Conservation (phyloP, 140 eudicot genomes). For the Oenanthe javanica region DNA sequence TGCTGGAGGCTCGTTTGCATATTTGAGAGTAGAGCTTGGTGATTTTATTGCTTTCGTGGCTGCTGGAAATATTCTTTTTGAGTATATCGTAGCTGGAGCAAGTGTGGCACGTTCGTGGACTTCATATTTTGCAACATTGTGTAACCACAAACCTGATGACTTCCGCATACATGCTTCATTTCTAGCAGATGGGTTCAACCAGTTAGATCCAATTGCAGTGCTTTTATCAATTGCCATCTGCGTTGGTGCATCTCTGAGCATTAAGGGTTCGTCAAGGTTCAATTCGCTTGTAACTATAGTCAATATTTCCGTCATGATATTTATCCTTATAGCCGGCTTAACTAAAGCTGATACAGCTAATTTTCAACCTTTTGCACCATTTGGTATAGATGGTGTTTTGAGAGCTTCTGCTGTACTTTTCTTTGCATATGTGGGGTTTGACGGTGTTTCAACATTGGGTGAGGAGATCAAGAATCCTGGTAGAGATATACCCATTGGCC, state of each 20-base stretch:
- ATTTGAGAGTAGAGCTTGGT: constrained; percentile 70
- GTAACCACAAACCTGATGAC: constrained; percentile 48
- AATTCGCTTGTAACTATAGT: constrained; percentile 50
- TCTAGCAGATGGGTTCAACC: constrained; percentile 44
- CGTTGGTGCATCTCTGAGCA: constrained; percentile 38
- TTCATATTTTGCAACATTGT: constrained; percentile 72
- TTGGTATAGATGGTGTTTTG: constrained; percentile 54
- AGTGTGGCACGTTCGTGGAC: constrained; percentile 88
- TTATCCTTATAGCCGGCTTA: constrained; percentile 46
- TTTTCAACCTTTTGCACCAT: constrained; percentile 47
- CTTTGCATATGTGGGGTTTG: constrained; percentile 81
- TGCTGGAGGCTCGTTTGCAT: constrained; percentile 81
- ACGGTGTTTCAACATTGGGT: constrained; percentile 61
- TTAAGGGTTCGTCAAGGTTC: constrained; percentile 69
- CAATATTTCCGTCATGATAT: constrained; percentile 36
- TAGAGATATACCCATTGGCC: constrained; percentile 64
- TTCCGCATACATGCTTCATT: constrained; percentile 38
- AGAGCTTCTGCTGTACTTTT: constrained; percentile 66
- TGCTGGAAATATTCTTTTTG: constrained; percentile 74
- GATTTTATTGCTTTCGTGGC: constrained; percentile 75
- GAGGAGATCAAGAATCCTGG: constrained; percentile 73
- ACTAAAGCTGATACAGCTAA: constrained; percentile 47
- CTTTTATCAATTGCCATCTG: constrained; percentile 34
- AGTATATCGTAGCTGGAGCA: constrained; percentile 61
- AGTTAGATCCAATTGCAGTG: constrained; percentile 67